Base-by-base conservation (phyloP, 2,329 filamentous ascomycete genomes). In the Cladosporium sp. region DNA sequence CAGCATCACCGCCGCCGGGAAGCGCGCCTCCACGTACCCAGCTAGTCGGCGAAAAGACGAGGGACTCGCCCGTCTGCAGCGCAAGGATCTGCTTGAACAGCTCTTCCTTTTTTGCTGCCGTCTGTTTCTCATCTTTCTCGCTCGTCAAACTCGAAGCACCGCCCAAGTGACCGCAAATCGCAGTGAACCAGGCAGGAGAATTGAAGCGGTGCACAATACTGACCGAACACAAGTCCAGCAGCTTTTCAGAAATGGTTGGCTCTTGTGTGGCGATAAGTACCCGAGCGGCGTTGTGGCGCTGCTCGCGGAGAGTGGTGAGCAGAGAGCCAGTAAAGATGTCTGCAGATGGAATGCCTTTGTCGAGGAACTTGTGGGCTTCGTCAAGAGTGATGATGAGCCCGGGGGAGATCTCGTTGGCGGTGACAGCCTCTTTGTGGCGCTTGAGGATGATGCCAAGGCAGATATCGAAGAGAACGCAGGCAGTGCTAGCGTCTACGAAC, bases 321-420 rank as follows among this genome's bases (percentile, higher is more conserved):
- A 61, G 12, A 6, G 58, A 61, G 8, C 14, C 2, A 3, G 58
- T 61, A 18, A 61, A 61, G 26, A 33, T n/a, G 3, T 61, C 58
- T 5, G 58, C 58, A 7, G 58, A 29, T 6, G 44, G 40, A 16
- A 61, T 23, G 40, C 14, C 26, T 29, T 31, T 61, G 14, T 82
- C 85, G 83, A 92, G 87, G 73, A 88, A 92, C 71, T 93, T 93
- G 73, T 95, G 91, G 0, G 91, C 91, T 73, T 94, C 90, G 68
- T 94, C 91, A 0, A 93, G 79, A 0, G 89, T 89, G 16, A 93
- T 77, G 44, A 93, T 80, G 5, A 87, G 83, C 0, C 89, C 75
- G 0, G 75, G 69, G 6, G 57, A 35, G 0, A 70, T 68, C 0
- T 82, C 76, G 7, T 64, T 58, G 2, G 18, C 59, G 5, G 28